phyloP scores from a whole-genome alignment of 2,329 filamentous ascomycete genomes.

The Nothophaeocryptopus gaeumannii region DNA sequence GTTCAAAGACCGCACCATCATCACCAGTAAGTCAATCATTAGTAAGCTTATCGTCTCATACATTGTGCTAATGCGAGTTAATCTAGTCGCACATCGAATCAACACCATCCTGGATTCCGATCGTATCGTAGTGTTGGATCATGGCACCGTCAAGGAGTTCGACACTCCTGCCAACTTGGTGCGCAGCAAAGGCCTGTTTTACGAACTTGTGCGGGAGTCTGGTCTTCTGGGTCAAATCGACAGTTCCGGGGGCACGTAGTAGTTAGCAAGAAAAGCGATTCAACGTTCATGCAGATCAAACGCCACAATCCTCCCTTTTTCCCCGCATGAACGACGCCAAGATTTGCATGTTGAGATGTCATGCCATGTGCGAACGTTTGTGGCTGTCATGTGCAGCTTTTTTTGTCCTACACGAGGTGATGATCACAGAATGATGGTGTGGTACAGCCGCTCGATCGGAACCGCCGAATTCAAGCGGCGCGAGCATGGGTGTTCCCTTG shows the following conservation, averaged over 20 bases:
- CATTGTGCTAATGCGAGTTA: neutral
- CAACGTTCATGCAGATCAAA: constrained; percentile 1
- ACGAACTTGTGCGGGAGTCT: constrained; percentile 86
- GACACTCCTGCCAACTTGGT: constrained; percentile 79
- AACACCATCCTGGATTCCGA: constrained; percentile 92
- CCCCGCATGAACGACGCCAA: neutral
- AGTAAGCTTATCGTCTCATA: too few relatives aligned
- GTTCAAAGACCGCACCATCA: constrained; percentile 91
- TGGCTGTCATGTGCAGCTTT: neutral
- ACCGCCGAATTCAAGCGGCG: too few relatives aligned
- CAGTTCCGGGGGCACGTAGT: constrained; percentile 13
- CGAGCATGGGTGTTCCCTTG: too few relatives aligned
- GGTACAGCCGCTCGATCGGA: too few relatives aligned
- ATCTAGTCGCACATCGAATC: constrained; percentile 78
- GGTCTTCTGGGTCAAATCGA: constrained; percentile 60
- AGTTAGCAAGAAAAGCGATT: constrained; percentile 4
- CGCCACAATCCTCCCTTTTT: neutral
- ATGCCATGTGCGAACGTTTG: constrained; percentile 1
- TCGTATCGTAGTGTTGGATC: constrained; percentile 88
- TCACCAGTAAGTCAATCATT: constrained; percentile 60
- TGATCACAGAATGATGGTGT: too few relatives aligned
- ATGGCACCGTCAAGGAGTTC: constrained; percentile 87
- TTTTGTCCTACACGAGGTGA: neutral
- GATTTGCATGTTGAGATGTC: constrained; percentile 7
- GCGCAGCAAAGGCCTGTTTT: constrained; percentile 74